A percentile compares a stretch with the other conserved stretches of the same genome.
phyloP scores from a whole-genome alignment of 352 stramenopile genomes.

The Phytophthora fragariaefolia region DNA sequence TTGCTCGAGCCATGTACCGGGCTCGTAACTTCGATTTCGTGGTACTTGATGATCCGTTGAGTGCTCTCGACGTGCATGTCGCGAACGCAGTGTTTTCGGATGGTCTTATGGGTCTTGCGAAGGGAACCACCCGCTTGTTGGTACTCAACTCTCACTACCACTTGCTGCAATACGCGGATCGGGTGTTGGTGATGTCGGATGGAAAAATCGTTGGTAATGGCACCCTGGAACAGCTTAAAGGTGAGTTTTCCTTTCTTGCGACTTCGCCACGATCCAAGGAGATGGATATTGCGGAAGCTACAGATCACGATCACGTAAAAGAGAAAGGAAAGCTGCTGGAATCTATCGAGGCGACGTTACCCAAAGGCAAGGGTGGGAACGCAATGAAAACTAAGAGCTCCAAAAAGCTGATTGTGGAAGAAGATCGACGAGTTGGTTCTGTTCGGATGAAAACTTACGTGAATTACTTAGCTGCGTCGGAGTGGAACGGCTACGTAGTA shows the following conservation, averaged over 20 bases:
- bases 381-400: neutral
- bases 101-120: conserved; percentile 72
- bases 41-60: conserved; percentile 73
- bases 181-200: conserved; percentile 75
- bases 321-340: neutral
- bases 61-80: conserved; percentile 90
- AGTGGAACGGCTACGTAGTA: conserved; percentile 52
- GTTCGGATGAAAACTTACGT: conserved; percentile 53
- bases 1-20: conserved; percentile 69
- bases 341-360: neutral
- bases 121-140: conserved; percentile 83
- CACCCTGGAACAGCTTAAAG: conserved; percentile 68
- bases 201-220: conserved; percentile 86
- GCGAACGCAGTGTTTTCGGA: conserved; percentile 93
- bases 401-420: conserved; percentile 48
- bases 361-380: neutral
- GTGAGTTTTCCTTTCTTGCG: conserved; percentile 38
- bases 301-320: neutral
- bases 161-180: conserved; percentile 71
- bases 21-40: conserved; percentile 63
- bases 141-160: conserved; percentile 95
- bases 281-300: neutral
- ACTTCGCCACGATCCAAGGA: conserved; percentile 12
- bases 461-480: conserved; percentile 55
- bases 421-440: conserved; percentile 50